Conservation (phyloP, 179 eudicot species). For the Beta macrorhiza region DNA sequence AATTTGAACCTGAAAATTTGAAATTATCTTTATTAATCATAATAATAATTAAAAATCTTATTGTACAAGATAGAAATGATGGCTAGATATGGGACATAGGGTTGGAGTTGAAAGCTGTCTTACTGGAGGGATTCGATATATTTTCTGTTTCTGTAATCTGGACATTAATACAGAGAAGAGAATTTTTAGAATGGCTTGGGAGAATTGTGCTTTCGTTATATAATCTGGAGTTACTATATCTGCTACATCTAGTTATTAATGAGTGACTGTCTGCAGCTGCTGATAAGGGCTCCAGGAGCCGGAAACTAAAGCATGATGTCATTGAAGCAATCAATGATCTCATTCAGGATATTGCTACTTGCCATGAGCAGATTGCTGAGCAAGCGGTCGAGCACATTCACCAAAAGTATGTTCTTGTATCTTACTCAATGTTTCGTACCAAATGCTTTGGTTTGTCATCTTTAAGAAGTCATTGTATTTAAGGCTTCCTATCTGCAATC, state of each 20-base stretch:
- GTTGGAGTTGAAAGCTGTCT: background rate
- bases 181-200: background rate
- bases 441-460: background rate
- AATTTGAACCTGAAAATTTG: background rate
- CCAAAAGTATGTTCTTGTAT: constrained; percentile 60
- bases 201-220: background rate
- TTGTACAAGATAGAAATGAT: background rate
- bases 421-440: background rate
- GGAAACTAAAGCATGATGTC: constrained; percentile 91
- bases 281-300: constrained; percentile 69
- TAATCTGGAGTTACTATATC: background rate
- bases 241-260: constrained; percentile 10
- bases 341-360: constrained; percentile 82
- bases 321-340: constrained; percentile 97
- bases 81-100: background rate
- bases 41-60: background rate
- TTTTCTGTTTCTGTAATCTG: background rate
- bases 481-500: background rate
- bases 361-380: constrained; percentile 98
- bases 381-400: constrained; percentile 99
- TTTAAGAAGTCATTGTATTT: background rate
- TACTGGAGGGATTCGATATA: background rate
- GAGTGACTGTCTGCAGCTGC: constrained; percentile 52
- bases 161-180: background rate
- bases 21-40: background rate